Conservation (phyloP, 495 filamentous ascomycete genomes). For the Trichoderma parareesei region DNA sequence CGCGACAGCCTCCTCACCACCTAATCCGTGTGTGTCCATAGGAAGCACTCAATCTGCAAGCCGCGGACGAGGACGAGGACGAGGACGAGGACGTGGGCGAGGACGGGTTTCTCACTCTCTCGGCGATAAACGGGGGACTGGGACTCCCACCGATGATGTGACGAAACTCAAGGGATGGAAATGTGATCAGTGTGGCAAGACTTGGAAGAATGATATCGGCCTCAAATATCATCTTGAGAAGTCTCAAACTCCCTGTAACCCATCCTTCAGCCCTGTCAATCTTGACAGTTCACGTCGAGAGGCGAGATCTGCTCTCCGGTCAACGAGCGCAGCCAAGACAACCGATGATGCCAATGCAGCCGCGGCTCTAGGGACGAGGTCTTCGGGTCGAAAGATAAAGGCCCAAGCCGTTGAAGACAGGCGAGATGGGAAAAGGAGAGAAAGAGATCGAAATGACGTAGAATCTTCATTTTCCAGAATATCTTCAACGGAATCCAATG, state of each 20-base stretch:
- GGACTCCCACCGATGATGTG: slow-evolving; percentile 7
- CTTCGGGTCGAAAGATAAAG: neutral
- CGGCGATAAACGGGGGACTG: slow-evolving; percentile 9
- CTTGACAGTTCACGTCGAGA: neutral
- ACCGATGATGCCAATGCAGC: neutral
- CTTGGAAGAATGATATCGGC: slow-evolving; percentile 45
- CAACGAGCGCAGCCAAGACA: neutral
- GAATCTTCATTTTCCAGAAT: neutral
- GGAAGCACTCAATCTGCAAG: slow-evolving; percentile 1
- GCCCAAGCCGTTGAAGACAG: neutral
- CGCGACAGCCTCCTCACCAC: neutral
- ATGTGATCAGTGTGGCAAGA: slow-evolving; percentile 40
- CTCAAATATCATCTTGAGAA: slow-evolving; percentile 45
- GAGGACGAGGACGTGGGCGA: slow-evolving; percentile 14
- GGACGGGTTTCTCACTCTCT: slow-evolving; percentile 16
- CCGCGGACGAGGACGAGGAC: neutral
- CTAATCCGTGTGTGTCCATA: neutral
- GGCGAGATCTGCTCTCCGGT: neutral
- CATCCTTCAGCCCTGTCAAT: slow-evolving; percentile 31
- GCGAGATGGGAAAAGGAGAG: neutral
- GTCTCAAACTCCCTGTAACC: slow-evolving; percentile 41
- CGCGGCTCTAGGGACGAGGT: neutral
- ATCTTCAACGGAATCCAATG: neutral
- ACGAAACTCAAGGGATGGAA: slow-evolving; percentile 22
- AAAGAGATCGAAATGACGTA: neutral